phyloP scores from a whole-genome alignment of 2,329 filamentous ascomycete species.

The Ampelomyces quisqualis region DNA sequence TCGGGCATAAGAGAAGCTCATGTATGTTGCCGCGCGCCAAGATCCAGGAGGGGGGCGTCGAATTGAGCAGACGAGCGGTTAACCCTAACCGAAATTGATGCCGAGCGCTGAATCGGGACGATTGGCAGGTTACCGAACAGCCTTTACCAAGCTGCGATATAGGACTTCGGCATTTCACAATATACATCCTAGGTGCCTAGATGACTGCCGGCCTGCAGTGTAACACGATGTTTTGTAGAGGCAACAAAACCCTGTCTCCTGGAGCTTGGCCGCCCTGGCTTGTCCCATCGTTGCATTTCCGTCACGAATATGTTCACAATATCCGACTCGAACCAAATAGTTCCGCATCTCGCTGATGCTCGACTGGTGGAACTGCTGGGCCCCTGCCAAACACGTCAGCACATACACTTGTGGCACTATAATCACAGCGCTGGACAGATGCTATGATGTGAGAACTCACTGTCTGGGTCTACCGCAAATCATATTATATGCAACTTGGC shows the following conservation, averaged over 20 bases:
- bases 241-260: background rate
- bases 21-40: slow-evolving; percentile 11
- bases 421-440: background rate
- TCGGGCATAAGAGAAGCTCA: slow-evolving; percentile 4
- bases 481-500: background rate
- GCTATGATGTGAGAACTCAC: background rate
- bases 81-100: slow-evolving; percentile 2
- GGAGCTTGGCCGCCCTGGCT: background rate
- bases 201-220: background rate
- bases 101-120: background rate
- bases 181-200: background rate
- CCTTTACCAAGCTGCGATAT: background rate
- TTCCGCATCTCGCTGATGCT: background rate
- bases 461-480: background rate
- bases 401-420: slow-evolving; percentile 1
- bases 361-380: background rate
- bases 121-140: background rate
- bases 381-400: background rate
- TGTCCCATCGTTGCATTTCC: background rate
- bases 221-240: background rate
- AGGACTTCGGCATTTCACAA: background rate
- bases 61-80: background rate
- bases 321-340: background rate
- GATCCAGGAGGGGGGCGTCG: slow-evolving; percentile 7
- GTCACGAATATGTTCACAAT: background rate